Conservation (phyloP, 2,329 filamentous ascomycete genomes). For the Simplicillium aogashimaense region DNA sequence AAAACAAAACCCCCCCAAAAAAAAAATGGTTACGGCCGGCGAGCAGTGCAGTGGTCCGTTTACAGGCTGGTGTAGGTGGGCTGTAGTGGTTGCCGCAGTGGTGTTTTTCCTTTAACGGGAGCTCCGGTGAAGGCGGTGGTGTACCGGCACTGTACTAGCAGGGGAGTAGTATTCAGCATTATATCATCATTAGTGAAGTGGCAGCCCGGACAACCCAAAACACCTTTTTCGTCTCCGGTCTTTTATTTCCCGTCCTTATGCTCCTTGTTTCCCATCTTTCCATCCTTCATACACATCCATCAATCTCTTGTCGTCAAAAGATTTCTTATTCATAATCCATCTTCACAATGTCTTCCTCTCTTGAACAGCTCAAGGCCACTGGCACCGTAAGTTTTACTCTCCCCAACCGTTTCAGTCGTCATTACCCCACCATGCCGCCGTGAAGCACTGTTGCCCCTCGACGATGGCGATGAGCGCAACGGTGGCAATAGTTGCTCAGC, state of each 20-base stretch:
- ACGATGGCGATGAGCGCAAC: neutral
- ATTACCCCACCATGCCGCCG: neutral
- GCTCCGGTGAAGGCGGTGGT: too few species aligned
- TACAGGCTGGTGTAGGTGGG: too few species aligned
- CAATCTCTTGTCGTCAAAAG: neutral
- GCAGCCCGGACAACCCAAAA: too few species aligned
- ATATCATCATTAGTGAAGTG: too few species aligned
- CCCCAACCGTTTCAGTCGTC: slow-evolving; percentile 1
- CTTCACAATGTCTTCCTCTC: slow-evolving; percentile 65
- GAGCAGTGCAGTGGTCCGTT: too few species aligned
- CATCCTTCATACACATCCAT: neutral
- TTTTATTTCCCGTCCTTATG: neutral
- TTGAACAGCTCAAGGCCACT: slow-evolving; percentile 93
- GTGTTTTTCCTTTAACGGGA: too few species aligned
- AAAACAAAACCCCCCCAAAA: too few species aligned
- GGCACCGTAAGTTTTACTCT: slow-evolving; percentile 69
- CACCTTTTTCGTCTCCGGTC: too few species aligned
- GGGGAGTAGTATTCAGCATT: too few species aligned
- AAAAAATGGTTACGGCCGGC: too few species aligned
- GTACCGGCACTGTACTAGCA: too few species aligned
- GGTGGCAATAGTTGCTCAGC: neutral
- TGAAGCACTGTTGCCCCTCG: neutral
- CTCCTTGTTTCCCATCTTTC: neutral
- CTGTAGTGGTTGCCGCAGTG: too few species aligned
- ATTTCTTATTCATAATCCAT: slow-evolving; percentile 9